These are phyloP conservation scores for Colletotrichum filicis DNA, from an alignment of 2,329 filamentous ascomycete genomes.

Conservation along the genomic window DNA sequence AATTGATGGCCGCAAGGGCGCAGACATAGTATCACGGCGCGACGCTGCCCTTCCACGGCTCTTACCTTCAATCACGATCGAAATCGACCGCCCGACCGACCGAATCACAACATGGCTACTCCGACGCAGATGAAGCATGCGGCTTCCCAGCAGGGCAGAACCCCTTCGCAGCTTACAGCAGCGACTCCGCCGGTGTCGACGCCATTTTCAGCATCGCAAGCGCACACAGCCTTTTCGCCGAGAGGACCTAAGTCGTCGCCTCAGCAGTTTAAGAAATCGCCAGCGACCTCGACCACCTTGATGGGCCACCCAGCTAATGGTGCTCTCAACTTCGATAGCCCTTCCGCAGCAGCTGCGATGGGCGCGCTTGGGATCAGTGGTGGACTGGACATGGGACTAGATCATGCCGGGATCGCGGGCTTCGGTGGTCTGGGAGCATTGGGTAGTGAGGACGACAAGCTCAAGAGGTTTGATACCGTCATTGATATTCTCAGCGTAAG, in stretches of 20 bases:
- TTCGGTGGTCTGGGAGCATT: conserved; percentile 51
- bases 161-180: conserved; percentile 61
- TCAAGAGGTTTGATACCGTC: conserved; percentile 64
- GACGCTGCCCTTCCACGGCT: neutral
- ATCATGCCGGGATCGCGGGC: conserved; percentile 60
- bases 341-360: conserved; percentile 71
- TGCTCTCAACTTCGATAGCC: conserved; percentile 71
- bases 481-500: conserved; percentile 61
- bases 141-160: conserved; percentile 63
- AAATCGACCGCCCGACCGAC: conserved; percentile 5
- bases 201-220: conserved; percentile 68
- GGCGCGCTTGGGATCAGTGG: conserved; percentile 63
- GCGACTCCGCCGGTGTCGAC: conserved; percentile 75
- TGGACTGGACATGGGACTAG: conserved; percentile 63
- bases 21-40: neutral
- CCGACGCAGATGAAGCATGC: conserved; percentile 63
- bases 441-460: conserved; percentile 64
- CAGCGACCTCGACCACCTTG: conserved; percentile 62
- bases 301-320: conserved; percentile 57
- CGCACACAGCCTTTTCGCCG: conserved; percentile 69
- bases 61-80: neutral
- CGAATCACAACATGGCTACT: conserved; percentile 54
- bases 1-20: conserved; percentile 1
- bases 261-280: conserved; percentile 73
- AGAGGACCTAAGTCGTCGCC: conserved; percentile 69